phyloP scores from a whole-genome alignment of 2,329 filamentous ascomycete genomes.

The Phialemonium atrogriseum region DNA sequence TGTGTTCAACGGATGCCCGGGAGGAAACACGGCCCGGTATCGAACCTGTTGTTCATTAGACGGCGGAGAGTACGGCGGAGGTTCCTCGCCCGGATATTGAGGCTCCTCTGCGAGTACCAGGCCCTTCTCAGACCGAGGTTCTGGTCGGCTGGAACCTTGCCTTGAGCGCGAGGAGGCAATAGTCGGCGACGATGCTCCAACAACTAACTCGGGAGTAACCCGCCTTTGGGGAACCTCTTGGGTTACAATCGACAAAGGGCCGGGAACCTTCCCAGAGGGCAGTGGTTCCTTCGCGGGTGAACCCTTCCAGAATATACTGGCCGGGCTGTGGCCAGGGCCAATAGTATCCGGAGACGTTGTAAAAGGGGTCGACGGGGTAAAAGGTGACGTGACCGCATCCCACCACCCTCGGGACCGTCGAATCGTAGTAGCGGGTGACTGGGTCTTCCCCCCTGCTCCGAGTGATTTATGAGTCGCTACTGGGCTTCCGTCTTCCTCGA shows the following conservation, averaged over 20 bases:
- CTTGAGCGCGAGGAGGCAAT: slow-evolving; percentile 3
- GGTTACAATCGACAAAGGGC: too few relatives aligned
- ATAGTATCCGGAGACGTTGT: slow-evolving; percentile 17
- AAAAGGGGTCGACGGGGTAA: slow-evolving; percentile 37
- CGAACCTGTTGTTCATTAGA: slow-evolving; percentile 31
- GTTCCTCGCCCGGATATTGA: slow-evolving; percentile 28
- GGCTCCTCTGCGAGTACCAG: slow-evolving; percentile 29
- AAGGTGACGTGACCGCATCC: slow-evolving; percentile 68
- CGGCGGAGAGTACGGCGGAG: slow-evolving; percentile 49
- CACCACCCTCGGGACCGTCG: slow-evolving; percentile 64
- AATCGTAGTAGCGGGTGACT: slow-evolving; percentile 38
- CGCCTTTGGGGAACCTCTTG: too few relatives aligned
- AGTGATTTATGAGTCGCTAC: slow-evolving; percentile 27
- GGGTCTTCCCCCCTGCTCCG: slow-evolving; percentile 26
- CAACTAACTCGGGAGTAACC: too few relatives aligned
- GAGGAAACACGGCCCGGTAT: slow-evolving; percentile 52
- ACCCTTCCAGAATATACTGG: too few relatives aligned
- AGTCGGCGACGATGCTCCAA: slow-evolving; percentile 10
- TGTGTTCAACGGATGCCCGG: slow-evolving; percentile 36
- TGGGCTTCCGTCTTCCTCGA: slow-evolving; percentile 58
- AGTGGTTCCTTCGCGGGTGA: too few relatives aligned
- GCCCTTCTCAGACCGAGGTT: slow-evolving; percentile 28
- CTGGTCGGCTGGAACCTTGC: slow-evolving; percentile 4
- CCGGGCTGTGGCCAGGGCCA: too few relatives aligned
- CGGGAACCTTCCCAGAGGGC: too few relatives aligned